phyloP scores from a whole-genome alignment of 495 filamentous ascomycete genomes.

The Podospora didyma region DNA sequence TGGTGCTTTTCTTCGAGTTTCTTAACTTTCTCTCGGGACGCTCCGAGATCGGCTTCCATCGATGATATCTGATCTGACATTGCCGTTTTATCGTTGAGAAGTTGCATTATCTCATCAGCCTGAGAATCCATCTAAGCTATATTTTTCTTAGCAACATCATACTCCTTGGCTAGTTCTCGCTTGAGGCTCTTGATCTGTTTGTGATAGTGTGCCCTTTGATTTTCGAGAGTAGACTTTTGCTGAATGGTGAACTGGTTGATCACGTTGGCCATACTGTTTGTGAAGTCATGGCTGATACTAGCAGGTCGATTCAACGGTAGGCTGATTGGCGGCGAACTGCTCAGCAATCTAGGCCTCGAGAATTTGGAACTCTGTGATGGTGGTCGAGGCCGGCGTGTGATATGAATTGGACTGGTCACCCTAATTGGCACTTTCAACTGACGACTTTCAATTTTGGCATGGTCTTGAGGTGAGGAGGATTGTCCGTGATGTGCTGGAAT shows the following conservation, averaged over 20 bases:
- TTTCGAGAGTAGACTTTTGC: slow-evolving; percentile 13
- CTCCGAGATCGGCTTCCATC: slow-evolving; percentile 19
- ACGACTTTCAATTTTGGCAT: neutral
- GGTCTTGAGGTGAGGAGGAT: neutral
- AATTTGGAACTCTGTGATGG: slow-evolving; percentile 13
- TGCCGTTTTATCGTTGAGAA: slow-evolving; percentile 17
- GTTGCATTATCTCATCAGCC: slow-evolving; percentile 18
- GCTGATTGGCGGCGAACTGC: slow-evolving; percentile 10
- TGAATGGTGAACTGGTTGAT: slow-evolving; percentile 24
- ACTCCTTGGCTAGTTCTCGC: slow-evolving; percentile 4
- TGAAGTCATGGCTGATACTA: slow-evolving; percentile 21
- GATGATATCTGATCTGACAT: slow-evolving; percentile 18
- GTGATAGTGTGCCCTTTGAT: slow-evolving; percentile 17
- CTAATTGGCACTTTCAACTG: neutral
- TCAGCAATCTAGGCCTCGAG: slow-evolving; percentile 7
- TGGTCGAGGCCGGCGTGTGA: slow-evolving; percentile 1
- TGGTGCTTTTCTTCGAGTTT: slow-evolving; percentile 28
- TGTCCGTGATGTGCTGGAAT: neutral
- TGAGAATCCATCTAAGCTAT: slow-evolving; percentile 6
- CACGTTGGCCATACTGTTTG: slow-evolving; percentile 13
- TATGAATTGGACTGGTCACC: neutral
- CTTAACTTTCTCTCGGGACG: slow-evolving; percentile 13
- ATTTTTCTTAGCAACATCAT: neutral
- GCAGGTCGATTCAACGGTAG: slow-evolving; percentile 6
- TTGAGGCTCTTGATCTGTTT: slow-evolving; percentile 19